A percentile compares a stretch with the other conserved stretches of the same genome.
These are phyloP conservation scores for Pirum gemmata DNA, from an alignment of 78 protist species.

Conservation along the genomic window DNA sequence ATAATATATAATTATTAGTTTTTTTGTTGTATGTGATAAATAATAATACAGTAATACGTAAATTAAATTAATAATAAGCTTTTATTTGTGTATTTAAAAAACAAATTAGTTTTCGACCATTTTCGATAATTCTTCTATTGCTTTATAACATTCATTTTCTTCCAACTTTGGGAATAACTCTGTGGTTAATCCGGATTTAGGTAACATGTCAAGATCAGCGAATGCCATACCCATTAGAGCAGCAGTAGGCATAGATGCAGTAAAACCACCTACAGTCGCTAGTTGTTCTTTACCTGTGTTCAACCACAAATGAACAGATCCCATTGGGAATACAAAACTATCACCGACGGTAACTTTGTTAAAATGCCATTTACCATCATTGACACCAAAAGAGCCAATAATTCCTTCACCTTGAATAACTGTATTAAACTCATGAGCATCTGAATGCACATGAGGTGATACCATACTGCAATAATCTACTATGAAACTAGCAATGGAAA, in stretches of 20 bases:
- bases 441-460: slow-evolving; percentile 30
- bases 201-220: no score
- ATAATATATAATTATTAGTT: no score
- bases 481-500: background rate
- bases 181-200: no score
- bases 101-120: no score
- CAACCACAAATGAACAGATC: slow-evolving; percentile 29
- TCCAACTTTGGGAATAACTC: no score
- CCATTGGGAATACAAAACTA: background rate
- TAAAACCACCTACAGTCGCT: slow-evolving; percentile 10
- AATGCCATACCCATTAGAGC: background rate
- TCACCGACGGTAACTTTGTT: slow-evolving; percentile 23
- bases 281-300: slow-evolving; percentile 1
- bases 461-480: slow-evolving; percentile 6
- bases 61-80: no score
- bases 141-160: no score
- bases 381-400: slow-evolving; percentile 22
- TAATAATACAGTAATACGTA: no score
- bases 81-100: no score
- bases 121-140: no score
- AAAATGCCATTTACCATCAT: background rate
- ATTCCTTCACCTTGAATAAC: slow-evolving; percentile 21
- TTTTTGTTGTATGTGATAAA: no score
- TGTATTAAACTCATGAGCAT: slow-evolving; percentile 11
- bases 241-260: slow-evolving; percentile 20